Conservation (phyloP, 169 alveolate genomes). For the Eimeria falciformis region DNA sequence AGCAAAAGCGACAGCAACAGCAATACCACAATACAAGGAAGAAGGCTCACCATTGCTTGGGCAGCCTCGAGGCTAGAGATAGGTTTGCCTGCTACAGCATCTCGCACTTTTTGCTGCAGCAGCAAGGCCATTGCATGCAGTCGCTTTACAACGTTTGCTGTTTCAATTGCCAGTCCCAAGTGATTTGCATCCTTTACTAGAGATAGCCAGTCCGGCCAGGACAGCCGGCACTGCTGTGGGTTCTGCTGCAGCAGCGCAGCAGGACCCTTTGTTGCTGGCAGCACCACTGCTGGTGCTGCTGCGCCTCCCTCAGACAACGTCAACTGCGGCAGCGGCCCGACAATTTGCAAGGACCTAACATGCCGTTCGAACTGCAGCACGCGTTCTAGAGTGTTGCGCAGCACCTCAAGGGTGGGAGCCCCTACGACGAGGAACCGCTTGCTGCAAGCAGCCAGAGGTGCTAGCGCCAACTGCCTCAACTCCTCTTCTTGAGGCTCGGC, state of each 20-base stretch:
- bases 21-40: background rate
- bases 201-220: conserved; percentile 42
- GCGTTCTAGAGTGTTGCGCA: conserved; percentile 35
- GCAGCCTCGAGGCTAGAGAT: conserved; percentile 37
- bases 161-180: conserved; percentile 48
- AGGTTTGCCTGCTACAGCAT: conserved; percentile 40
- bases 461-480: conserved; percentile 18
- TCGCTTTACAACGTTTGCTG: conserved; percentile 42
- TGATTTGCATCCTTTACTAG: conserved; percentile 32
- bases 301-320: conserved; percentile 55
- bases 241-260: conserved; percentile 65
- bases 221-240: conserved; percentile 34
- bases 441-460: conserved; percentile 51
- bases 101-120: conserved; percentile 53
- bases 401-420: conserved; percentile 11
- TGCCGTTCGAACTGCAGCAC: conserved; percentile 59
- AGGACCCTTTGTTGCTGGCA: conserved; percentile 55
- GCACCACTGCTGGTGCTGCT: conserved; percentile 25
- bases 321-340: conserved; percentile 62
- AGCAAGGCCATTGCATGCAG: conserved; percentile 39
- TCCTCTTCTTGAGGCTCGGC: conserved; percentile 2
- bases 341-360: conserved; percentile 31
- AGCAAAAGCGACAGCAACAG: background rate
- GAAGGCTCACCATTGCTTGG: conserved; percentile 29
- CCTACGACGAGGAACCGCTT: conserved; percentile 61